Evolutionary conservation across 371 early-diverging fungal genomes (phyloP).

Genomic region (Mucor ambiguus): DNA sequence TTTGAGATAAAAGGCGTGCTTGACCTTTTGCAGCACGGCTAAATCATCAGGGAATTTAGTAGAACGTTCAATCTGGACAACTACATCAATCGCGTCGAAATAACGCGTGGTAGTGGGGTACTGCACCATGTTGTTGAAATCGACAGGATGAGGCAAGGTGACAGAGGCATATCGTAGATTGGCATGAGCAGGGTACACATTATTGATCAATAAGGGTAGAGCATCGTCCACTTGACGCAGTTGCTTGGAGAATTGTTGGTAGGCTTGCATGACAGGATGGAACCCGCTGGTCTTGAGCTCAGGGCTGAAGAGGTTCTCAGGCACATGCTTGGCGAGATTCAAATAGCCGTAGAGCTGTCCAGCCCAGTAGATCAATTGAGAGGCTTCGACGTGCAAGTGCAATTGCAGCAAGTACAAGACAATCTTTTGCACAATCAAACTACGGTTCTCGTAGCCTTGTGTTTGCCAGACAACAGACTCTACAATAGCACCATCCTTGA

Average conservation of each 20-base stretch:
- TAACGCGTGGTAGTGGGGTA: constrained; percentile 62
- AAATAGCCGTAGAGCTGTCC: constrained; percentile 68
- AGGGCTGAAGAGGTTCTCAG: constrained; percentile 52
- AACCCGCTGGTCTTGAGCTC: constrained; percentile 58
- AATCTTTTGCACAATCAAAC: constrained; percentile 82
- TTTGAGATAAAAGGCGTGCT: constrained; percentile 81
- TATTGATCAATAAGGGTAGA: constrained; percentile 79
- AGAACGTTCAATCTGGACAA: constrained; percentile 85
- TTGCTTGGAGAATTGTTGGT: constrained; percentile 68
- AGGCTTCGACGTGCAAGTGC: constrained; percentile 62
- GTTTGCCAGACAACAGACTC: constrained; percentile 84
- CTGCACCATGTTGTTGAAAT: constrained; percentile 39
- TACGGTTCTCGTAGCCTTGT: constrained; percentile 72
- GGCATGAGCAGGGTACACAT: constrained; percentile 66
- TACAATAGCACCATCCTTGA: constrained; percentile 85
- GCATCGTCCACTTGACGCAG: constrained; percentile 67
- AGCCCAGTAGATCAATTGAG: constrained; percentile 66
- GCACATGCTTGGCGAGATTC: constrained; percentile 49
- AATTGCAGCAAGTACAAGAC: constrained; percentile 70
- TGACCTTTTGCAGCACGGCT: constrained; percentile 86
- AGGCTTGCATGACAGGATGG: constrained; percentile 74
- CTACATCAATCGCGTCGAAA: constrained; percentile 74
- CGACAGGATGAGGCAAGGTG: constrained; percentile 78
- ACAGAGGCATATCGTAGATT: constrained; percentile 78
- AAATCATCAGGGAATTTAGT: constrained; percentile 91